phyloP scores from a whole-genome alignment of 106 monocot genomes.

The Dendrobium huoshanense region DNA sequence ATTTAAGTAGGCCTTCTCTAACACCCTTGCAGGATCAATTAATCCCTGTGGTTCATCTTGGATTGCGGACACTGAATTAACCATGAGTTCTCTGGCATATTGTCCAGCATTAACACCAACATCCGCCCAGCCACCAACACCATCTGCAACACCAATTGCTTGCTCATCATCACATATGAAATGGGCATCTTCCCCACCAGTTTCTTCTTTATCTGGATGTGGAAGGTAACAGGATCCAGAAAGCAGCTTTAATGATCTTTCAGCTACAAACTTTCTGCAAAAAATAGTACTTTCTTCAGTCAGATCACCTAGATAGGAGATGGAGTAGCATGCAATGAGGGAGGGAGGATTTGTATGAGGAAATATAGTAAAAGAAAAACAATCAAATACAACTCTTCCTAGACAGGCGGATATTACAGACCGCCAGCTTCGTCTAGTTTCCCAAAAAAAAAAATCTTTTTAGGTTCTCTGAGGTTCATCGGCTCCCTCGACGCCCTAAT shows the following conservation, averaged over 20 bases:
- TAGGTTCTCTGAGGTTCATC: no score
- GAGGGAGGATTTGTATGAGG: no score
- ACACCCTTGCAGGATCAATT: slow-evolving; percentile 50
- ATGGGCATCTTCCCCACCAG: slow-evolving; percentile 77
- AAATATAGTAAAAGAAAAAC: no score
- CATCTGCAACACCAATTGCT: slow-evolving; percentile 68
- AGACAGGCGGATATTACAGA: no score
- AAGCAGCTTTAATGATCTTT: slow-evolving; percentile 49
- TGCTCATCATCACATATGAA: slow-evolving; percentile 56
- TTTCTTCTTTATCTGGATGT: slow-evolving; percentile 63
- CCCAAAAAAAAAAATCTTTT: no score
- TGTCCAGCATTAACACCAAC: slow-evolving; percentile 56
- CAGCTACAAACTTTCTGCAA: slow-evolving; percentile 19
- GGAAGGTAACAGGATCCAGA: slow-evolving; percentile 75
- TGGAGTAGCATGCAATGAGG: no score
- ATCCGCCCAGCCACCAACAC: slow-evolving; percentile 80
- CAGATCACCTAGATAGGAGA: no score
- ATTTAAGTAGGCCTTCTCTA: slow-evolving; percentile 57
- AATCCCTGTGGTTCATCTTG: slow-evolving; percentile 54
- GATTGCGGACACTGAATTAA: slow-evolving; percentile 56
- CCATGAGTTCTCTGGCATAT: slow-evolving; percentile 71
- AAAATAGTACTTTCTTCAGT: background rate
- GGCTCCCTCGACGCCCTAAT: no score
- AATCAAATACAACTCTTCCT: no score
- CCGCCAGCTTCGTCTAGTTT: no score